Evolutionary conservation across 2,329 filamentous ascomycete genomes (phyloP).

Genomic region (Penicillium sclerotiorum): DNA sequence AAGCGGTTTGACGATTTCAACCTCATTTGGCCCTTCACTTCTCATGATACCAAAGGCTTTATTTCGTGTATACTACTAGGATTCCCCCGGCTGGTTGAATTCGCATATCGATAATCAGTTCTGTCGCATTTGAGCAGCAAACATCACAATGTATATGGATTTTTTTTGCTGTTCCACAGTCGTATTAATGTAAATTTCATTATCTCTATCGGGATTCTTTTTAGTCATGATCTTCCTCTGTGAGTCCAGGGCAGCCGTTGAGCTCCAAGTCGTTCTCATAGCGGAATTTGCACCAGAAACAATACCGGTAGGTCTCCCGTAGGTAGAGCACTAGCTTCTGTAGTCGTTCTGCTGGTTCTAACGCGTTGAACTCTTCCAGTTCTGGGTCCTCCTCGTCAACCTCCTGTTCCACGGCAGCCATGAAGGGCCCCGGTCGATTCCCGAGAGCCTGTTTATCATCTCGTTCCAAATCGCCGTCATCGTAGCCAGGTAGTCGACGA

Average conservation of each 20-base stretch:
- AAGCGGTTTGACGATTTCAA: no score
- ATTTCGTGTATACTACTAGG: slow-evolving; percentile 23
- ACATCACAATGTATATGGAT: slow-evolving; percentile 1
- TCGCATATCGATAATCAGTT: slow-evolving; percentile 7
- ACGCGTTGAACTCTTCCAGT: slow-evolving; percentile 74
- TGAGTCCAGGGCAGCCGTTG: slow-evolving; percentile 86
- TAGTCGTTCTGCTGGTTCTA: slow-evolving; percentile 69
- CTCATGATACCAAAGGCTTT: slow-evolving; percentile 27
- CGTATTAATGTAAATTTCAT: background rate
- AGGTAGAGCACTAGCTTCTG: slow-evolving; percentile 68
- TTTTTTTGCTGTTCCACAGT: background rate
- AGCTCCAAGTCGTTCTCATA: slow-evolving; percentile 69
- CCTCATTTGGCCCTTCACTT: no score
- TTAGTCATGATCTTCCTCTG: slow-evolving; percentile 79
- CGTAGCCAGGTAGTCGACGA: slow-evolving; percentile 57
- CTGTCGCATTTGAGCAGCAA: background rate
- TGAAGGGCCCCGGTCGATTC: slow-evolving; percentile 47
- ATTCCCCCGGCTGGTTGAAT: slow-evolving; percentile 11
- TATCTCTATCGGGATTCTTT: background rate
- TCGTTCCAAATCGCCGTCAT: slow-evolving; percentile 69
- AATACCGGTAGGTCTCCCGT: slow-evolving; percentile 74
- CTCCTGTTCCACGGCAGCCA: slow-evolving; percentile 52
- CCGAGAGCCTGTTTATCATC: slow-evolving; percentile 73
- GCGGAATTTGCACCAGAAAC: slow-evolving; percentile 91
- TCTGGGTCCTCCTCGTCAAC: slow-evolving; percentile 75